phyloP scores from a whole-genome alignment of 148 eudicot genomes.

The Dysphania ambrosioides region DNA sequence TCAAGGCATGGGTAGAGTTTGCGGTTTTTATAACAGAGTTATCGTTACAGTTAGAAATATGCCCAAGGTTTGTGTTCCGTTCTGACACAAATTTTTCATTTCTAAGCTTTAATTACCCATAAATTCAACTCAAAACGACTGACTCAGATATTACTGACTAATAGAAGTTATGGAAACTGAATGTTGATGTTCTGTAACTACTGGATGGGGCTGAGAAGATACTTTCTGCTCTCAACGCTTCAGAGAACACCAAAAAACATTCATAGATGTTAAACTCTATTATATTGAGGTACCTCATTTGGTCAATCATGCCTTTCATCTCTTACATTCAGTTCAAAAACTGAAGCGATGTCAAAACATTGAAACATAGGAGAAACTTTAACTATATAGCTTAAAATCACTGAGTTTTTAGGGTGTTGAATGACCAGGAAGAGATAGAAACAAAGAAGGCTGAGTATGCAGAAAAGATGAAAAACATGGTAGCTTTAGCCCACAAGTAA shows the following conservation, averaged over 20 bases:
- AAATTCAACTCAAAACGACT: neutral
- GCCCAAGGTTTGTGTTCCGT: neutral
- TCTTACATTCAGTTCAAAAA: too few relatives aligned
- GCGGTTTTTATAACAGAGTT: too few relatives aligned
- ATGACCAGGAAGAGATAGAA: slow-evolving; percentile 63
- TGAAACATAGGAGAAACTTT: neutral
- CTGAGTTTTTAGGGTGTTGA: neutral
- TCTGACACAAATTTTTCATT: neutral
- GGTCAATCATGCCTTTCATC: neutral
- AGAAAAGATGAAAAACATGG: slow-evolving; percentile 62
- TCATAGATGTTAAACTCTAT: slow-evolving; percentile 54
- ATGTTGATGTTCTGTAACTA: neutral
- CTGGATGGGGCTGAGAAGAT: slow-evolving; percentile 65
- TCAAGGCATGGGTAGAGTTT: slow-evolving; percentile 98
- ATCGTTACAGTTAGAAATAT: neutral
- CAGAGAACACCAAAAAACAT: slow-evolving; percentile 76
- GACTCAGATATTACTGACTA: neutral
- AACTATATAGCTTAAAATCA: neutral
- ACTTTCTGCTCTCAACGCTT: slow-evolving; percentile 47
- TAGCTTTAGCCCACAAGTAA: slow-evolving; percentile 56
- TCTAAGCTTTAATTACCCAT: neutral
- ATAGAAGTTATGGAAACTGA: neutral
- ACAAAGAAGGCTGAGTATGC: slow-evolving; percentile 70
- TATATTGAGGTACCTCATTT: slow-evolving; percentile 49
- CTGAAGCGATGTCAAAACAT: neutral